Evolutionary conservation across 208 protist genomes (phyloP).

Genomic region (Wallacemonas collosoma): DNA sequence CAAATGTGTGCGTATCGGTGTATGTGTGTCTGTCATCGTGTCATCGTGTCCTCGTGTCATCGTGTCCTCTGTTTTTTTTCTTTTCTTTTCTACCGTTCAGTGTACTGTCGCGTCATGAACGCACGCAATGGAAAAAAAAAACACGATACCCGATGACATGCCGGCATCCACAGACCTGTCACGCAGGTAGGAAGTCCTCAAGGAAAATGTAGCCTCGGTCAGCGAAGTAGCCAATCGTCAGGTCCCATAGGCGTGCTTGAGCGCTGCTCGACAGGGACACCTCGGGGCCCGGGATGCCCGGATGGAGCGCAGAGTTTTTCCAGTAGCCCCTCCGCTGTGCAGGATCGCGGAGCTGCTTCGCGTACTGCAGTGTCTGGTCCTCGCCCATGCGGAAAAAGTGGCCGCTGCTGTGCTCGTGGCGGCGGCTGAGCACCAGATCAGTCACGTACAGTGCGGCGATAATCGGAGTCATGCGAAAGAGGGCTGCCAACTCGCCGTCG

Average conservation of each 20-base stretch:
- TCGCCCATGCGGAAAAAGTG: constrained; percentile 83
- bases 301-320: constrained; percentile 57
- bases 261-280: constrained; percentile 41
- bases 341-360: constrained; percentile 17
- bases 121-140: constrained; percentile 10
- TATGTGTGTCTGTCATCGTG: no score
- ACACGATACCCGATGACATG: not conserved
- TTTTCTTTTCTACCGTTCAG: no score
- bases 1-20: no score
- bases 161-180: not conserved
- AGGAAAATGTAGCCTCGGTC: constrained; percentile 23
- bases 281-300: constrained; percentile 46
- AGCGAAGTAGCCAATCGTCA: constrained; percentile 51
- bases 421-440: constrained; percentile 57
- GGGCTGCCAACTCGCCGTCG: constrained; percentile 37
- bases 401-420: constrained; percentile 54
- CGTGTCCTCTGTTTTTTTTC: no score
- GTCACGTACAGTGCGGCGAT: constrained; percentile 59
- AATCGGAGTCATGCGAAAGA: constrained; percentile 58
- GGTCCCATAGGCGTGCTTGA: constrained; percentile 51
- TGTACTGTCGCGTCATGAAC: not conserved
- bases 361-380: constrained; percentile 48
- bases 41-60: no score
- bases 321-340: constrained; percentile 34
- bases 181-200: constrained; percentile 14